phyloP scores from a whole-genome alignment of 1,284 basidiomycete genomes.

The Coniferiporia sulphurascens region DNA sequence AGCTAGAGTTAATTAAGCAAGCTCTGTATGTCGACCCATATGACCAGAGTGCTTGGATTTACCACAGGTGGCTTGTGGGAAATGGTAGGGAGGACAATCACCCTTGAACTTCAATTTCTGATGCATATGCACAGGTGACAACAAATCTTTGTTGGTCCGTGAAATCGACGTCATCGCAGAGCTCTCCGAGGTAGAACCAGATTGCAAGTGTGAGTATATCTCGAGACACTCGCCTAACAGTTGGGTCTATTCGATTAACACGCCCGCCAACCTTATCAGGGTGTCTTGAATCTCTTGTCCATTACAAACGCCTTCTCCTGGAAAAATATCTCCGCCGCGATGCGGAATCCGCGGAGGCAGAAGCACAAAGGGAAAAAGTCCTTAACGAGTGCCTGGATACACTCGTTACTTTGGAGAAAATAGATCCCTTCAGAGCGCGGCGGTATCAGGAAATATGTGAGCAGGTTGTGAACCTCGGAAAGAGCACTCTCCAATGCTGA shows the following conservation, averaged over 20 bases:
- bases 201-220: slow-evolving; percentile 78
- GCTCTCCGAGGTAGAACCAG: slow-evolving; percentile 85
- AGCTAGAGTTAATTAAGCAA: slow-evolving; percentile 89
- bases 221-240: not conserved
- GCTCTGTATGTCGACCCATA: slow-evolving; percentile 96
- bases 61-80: slow-evolving; percentile 94
- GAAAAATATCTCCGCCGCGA: slow-evolving; percentile 30
- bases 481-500: not conserved
- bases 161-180: slow-evolving; percentile 84
- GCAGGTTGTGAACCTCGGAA: slow-evolving; percentile 21
- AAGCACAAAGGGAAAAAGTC: slow-evolving; percentile 31
- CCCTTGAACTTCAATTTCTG: not conserved
- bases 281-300: slow-evolving; percentile 90
- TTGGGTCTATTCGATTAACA: not conserved
- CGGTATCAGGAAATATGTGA: slow-evolving; percentile 64
- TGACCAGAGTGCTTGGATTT: slow-evolving; percentile 97
- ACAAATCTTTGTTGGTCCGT: slow-evolving; percentile 53
- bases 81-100: slow-evolving; percentile 41
- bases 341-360: slow-evolving; percentile 24
- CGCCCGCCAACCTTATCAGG: slow-evolving; percentile 42
- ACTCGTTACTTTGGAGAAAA: slow-evolving; percentile 44
- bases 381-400: slow-evolving; percentile 46
- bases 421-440: slow-evolving; percentile 55
- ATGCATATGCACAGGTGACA: slow-evolving; percentile 41
- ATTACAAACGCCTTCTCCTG: slow-evolving; percentile 66